Evolutionary conservation across 208 protist genomes (phyloP), one percentile per base, ranked within the genome.

Genomic region (Leishmania martiniquensis): DNA sequence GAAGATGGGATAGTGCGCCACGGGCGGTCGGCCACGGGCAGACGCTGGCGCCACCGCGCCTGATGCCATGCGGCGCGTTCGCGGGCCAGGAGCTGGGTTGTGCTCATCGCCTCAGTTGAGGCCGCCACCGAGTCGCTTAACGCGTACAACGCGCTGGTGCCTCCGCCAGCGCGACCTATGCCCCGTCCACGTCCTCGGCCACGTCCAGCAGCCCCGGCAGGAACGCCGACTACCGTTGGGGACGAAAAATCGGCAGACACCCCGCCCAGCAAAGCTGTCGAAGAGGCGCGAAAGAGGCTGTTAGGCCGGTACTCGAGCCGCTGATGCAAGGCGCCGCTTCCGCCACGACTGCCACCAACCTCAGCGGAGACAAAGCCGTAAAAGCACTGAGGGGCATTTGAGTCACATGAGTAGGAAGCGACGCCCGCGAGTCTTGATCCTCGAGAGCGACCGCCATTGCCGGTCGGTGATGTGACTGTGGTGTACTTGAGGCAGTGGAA

Each of bases 401-500:
- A 32, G 37, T 20, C 47, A 49, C 49, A 12, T 15, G 37, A 4
- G 47, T 42, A 25, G 15, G 44, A 39, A 0, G 37, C n/a, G 32
- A 13, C 9, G 34, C 51, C 13, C 42, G 39, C n/a, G 9, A 29
- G 74, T 22, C 15, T 75, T 12, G 7, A 6, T n/a, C 2, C 63
- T 68, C 63, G 63, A 3, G 63, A 34, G 63, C 47, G 32, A n/a
- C 47, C 34, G 20, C 29, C 63, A 49, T 49, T 13, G 39, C 63
- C 39, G 20, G 63, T 9, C 7, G 17, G 20, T n/a, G 4, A 34
- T 1, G 39, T 54, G 25, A 79, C 20, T 42, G 44, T 22, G 1
- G 74, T 76, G 25, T 77, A 83, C 13, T 75, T 10, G 0, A 79
- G 69, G 77, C 93, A 97, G 57, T 88, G 90, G 29, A 97, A 89